Evolutionary conservation across 148 eudicot species (phyloP), one percentile per base, ranked within the genome.

Genomic region (Camellia sinensis): DNA sequence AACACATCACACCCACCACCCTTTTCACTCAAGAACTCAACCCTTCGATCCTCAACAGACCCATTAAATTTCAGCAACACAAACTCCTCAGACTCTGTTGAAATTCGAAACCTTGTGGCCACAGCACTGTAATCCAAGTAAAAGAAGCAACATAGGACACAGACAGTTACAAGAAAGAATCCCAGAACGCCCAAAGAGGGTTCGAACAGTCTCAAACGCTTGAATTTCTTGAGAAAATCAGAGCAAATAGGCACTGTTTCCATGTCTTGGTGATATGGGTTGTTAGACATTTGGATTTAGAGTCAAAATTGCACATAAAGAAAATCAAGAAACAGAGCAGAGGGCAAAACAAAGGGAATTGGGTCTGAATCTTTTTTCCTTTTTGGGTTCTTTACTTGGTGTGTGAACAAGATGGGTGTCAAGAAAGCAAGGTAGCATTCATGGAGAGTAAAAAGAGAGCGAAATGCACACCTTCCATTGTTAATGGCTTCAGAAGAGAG

Each of bases 1-100:
- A 88, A 96, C 76, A 89, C 83, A 77, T 96, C 94, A 90, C 99
- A 96, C 46, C 73, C 85, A 67, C 78, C 85, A 54, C 84, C 82
- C 19, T 62, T 21, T 59, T 80, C 84, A 63, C 83, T 82, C 81
- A 87, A 79, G 63, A 81, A 89, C 80, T 87, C 88, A 69, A 82
- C 69, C 53, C 48, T 83, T 68, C 76, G 64, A 41, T 69, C 77
- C 37, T 62, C 71, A 21, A 13, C 81, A 48, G 41, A 57, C 40
- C 66, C 74, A 21, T 81, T 79, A 62, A 85, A 69, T 44, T 84
- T 87, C 75, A 88, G 9, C 93, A 92, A 84, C 67, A 80, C 53
- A 77, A 91, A 75, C 83, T 68, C 78, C 76, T 88, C 82, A 3
- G 88, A 80, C 62, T 84, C 76, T 0, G 64, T 22, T 1, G 83